Evolutionary conservation across 2,329 filamentous ascomycete species (phyloP).

Genomic region (Nannizziopsis barbatae): DNA sequence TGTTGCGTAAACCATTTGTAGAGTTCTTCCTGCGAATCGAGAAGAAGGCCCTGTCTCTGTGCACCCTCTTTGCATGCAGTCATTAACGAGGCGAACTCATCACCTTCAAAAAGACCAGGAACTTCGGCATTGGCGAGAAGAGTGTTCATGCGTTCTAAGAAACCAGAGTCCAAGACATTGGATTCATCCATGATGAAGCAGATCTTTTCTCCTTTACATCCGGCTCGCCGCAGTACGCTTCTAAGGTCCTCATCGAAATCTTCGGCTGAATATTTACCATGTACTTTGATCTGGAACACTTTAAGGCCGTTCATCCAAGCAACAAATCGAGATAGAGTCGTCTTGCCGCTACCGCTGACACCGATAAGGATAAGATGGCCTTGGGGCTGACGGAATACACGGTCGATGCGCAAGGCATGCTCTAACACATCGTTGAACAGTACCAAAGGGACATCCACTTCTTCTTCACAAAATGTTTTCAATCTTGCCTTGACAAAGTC

Average conservation of each 20-base stretch:
- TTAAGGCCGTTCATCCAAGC: conserved; percentile 99
- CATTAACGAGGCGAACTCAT: conserved; percentile 97
- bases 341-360: conserved; percentile 97
- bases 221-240: conserved; percentile 82
- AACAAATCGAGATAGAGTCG: conserved; percentile 91
- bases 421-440: conserved; percentile 99
- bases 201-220: conserved; percentile 97
- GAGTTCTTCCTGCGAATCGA: conserved; percentile 97
- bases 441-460: conserved; percentile 95
- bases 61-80: conserved; percentile 98
- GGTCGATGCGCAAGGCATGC: conserved; percentile 94
- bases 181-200: conserved; percentile 99
- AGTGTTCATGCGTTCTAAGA: conserved; percentile 98
- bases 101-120: conserved; percentile 95
- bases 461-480: conserved; percentile 98
- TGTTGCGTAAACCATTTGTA: conserved; percentile 99
- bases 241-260: conserved; percentile 97
- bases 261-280: conserved; percentile 94
- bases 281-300: conserved; percentile 99
- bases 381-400: conserved; percentile 96
- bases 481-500: conserved; percentile 96
- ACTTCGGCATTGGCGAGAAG: conserved; percentile 98
- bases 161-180: conserved; percentile 95
- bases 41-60: conserved; percentile 82
- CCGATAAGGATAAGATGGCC: conserved; percentile 97